Conservation (phyloP, 2,329 filamentous ascomycete genomes). For the Pyrenophora seminiperda region DNA sequence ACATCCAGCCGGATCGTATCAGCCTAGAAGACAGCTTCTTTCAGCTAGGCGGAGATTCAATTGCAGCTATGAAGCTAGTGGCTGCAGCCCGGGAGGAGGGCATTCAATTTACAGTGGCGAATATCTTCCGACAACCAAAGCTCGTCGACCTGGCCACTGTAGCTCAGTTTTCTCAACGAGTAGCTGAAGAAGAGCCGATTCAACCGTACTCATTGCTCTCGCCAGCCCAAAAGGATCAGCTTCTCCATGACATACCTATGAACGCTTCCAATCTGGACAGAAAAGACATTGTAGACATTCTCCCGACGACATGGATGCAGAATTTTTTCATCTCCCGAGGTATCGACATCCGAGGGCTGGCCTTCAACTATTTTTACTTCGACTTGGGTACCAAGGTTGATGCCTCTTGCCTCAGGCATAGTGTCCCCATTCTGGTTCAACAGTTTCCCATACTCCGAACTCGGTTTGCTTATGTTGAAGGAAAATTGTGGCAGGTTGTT, state of each 20-base stretch:
- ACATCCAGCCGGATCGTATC: neutral
- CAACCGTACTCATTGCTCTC: neutral
- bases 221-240: slow-evolving; percentile 34
- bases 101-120: neutral
- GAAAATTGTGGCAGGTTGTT: neutral
- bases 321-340: neutral
- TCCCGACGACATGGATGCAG: neutral
- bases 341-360: neutral
- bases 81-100: neutral
- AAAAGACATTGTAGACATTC: neutral
- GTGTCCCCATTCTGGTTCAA: neutral
- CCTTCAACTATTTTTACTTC: slow-evolving; percentile 6
- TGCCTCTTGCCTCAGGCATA: neutral
- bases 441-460: slow-evolving; percentile 1
- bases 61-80: slow-evolving; percentile 46
- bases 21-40: slow-evolving; percentile 49
- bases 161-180: neutral
- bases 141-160: neutral
- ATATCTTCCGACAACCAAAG: slow-evolving; percentile 1
- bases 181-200: neutral
- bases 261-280: neutral
- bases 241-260: neutral
- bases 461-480: neutral
- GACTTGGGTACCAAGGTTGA: neutral
- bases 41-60: slow-evolving; percentile 51